Percentiles rank a stretch among this genome's conserved stretches.
These are phyloP conservation scores for Russula lepida DNA, from an alignment of 768 basidiomycete genomes.

Conservation along the genomic window DNA sequence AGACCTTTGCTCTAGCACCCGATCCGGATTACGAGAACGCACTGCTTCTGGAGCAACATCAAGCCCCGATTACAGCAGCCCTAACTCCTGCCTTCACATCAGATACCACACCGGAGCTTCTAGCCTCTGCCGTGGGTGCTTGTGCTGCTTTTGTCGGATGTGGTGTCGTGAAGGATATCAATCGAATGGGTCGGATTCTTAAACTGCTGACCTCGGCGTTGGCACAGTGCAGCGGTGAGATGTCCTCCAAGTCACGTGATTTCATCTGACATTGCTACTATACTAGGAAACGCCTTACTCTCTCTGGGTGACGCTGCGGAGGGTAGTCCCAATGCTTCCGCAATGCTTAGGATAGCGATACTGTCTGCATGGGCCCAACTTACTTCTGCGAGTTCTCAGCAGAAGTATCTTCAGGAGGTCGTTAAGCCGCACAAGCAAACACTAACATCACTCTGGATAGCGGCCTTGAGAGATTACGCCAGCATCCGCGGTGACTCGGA, in stretches of 20 bases:
- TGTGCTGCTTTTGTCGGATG: slow-evolving; percentile 95
- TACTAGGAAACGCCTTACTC: slow-evolving; percentile 68
- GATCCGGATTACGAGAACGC: slow-evolving; percentile 92
- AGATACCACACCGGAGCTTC: slow-evolving; percentile 91
- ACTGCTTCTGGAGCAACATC: slow-evolving; percentile 89
- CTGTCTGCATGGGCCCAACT: slow-evolving; percentile 95
- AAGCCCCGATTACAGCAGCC: slow-evolving; percentile 96
- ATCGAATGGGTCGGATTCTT: slow-evolving; percentile 88
- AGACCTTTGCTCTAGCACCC: slow-evolving; percentile 81
- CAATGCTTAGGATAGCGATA: slow-evolving; percentile 89
- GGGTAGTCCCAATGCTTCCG: slow-evolving; percentile 87
- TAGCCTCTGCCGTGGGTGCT: slow-evolving; percentile 85
- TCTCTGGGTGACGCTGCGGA: slow-evolving; percentile 82
- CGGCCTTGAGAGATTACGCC: slow-evolving; percentile 85
- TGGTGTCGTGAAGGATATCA: slow-evolving; percentile 85
- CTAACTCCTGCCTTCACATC: slow-evolving; percentile 93
- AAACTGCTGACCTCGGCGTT: slow-evolving; percentile 82
- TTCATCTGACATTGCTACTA: slow-evolving; percentile 4
- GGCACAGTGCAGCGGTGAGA: slow-evolving; percentile 78
- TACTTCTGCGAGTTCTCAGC: slow-evolving; percentile 64
- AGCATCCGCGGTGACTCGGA: slow-evolving; percentile 86
- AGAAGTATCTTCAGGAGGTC: slow-evolving; percentile 71
- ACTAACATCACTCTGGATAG: slow-evolving; percentile 81
- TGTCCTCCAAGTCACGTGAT: slow-evolving; percentile 1
- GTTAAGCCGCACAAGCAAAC: slow-evolving; percentile 70